A percentile compares a stretch with the other conserved stretches of the same genome.
Conservation (phyloP, 164 flowering plant species). For the Sedum album region DNA sequence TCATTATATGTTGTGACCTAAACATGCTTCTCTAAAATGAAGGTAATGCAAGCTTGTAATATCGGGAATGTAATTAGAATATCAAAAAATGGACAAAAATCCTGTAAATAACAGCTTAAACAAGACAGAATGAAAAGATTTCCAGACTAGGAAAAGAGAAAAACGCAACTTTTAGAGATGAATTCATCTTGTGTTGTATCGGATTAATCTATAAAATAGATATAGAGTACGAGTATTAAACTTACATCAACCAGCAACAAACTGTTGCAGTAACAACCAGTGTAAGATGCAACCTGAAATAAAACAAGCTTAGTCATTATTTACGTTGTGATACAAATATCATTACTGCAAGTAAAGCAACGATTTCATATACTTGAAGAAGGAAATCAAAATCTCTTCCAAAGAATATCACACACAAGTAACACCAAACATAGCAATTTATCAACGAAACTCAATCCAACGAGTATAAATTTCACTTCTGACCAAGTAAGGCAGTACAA, state of each 20-base stretch:
- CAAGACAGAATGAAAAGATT: neutral
- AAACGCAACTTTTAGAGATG: no score
- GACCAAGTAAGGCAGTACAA: neutral
- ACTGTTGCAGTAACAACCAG: constrained; percentile 72
- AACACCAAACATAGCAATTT: neutral
- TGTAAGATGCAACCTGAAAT: constrained; percentile 71
- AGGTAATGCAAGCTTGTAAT: neutral
- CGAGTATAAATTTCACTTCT: neutral
- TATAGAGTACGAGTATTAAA: constrained; percentile 4
- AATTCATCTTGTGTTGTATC: no score
- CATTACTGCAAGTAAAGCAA: neutral
- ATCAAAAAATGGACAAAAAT: neutral
- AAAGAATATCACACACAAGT: neutral
- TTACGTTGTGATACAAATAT: no score
- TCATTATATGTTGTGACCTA: neutral
- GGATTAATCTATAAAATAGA: neutral
- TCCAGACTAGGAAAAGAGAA: no score
- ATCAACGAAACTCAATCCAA: neutral
- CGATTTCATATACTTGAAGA: neutral
- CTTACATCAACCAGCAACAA: constrained; percentile 96
- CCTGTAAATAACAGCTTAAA: neutral
- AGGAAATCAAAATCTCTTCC: no score
- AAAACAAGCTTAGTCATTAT: constrained; percentile 9
- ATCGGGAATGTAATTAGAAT: no score
- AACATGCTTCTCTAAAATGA: neutral